Percentiles rank a stretch among this genome's conserved stretches.
Evolutionary conservation across 768 basidiomycete genomes (phyloP).

Genomic region (Collybia nuda): DNA sequence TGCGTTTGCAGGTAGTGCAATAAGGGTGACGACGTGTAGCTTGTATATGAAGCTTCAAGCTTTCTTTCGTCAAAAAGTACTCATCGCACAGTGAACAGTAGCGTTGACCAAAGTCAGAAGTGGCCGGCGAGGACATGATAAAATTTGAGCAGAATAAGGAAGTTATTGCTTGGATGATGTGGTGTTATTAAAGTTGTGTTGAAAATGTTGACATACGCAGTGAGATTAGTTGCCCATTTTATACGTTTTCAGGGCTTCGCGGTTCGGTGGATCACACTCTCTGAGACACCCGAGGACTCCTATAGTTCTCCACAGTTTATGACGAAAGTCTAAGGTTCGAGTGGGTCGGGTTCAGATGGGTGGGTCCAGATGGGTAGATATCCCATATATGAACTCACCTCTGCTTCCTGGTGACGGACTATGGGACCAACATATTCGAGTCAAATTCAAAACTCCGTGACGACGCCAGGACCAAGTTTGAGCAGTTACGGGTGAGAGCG

Average conservation of each 20-base stretch:
- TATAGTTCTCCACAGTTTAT: background rate
- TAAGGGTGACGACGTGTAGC: background rate
- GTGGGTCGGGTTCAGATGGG: background rate
- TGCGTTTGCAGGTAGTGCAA: conserved; percentile 1
- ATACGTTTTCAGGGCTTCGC: background rate
- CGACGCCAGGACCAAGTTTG: too few relatives aligned
- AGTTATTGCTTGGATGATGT: background rate
- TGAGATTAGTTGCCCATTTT: conserved; percentile 7
- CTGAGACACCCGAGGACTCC: background rate
- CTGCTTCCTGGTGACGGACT: too few relatives aligned
- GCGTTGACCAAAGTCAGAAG: background rate
- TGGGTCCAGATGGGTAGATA: too few relatives aligned
- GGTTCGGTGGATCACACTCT: background rate
- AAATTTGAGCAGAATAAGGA: background rate
- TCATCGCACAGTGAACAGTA: conserved; percentile 10
- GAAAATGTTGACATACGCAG: background rate
- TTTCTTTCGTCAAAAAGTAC: conserved; percentile 6
- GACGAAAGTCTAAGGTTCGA: background rate
- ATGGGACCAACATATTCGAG: too few relatives aligned
- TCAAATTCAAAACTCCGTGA: too few relatives aligned
- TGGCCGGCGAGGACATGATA: background rate
- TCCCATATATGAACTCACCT: too few relatives aligned
- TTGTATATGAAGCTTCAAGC: conserved; percentile 5
- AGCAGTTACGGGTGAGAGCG: too few relatives aligned
- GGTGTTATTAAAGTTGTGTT: background rate